Conservation (phyloP, 1,284 basidiomycete genomes). For the Butyriboletus appendiculatus region DNA sequence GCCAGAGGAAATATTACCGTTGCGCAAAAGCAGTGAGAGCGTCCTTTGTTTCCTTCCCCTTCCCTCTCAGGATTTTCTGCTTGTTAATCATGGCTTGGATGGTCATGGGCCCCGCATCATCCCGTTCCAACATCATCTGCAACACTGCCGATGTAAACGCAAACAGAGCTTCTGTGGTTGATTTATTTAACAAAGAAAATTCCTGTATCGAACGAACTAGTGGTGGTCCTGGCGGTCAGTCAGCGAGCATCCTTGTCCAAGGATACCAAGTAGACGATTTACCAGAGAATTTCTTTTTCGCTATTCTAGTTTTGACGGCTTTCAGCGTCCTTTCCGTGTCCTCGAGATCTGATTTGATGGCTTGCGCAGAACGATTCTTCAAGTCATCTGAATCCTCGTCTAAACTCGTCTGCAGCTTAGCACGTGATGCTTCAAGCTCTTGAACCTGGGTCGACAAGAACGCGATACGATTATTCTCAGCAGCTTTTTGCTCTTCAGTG, state of each 20-base stretch:
- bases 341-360: constrained; percentile 20
- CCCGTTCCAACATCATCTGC: constrained; percentile 10
- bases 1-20: constrained; percentile 10
- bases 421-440: constrained; percentile 13
- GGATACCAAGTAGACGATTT: background rate
- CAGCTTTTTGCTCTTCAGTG: constrained; percentile 24
- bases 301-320: constrained; percentile 14
- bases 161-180: constrained; percentile 4
- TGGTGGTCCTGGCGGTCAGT: constrained; percentile 17
- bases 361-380: background rate
- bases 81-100: constrained; percentile 14
- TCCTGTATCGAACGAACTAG: background rate
- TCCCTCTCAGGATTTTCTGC: background rate
- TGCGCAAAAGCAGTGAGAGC: constrained; percentile 7
- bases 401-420: constrained; percentile 5
- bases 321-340: constrained; percentile 17
- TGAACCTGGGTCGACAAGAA: constrained; percentile 23
- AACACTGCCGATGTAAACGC: constrained; percentile 14
- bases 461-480: constrained; percentile 26
- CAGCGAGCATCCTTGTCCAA: background rate
- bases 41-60: constrained; percentile 3
- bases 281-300: constrained; percentile 28
- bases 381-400: constrained; percentile 3
- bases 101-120: constrained; percentile 20
- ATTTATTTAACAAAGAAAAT: constrained; percentile 2